A percentile compares a stretch with the other conserved stretches of the same genome.
Evolutionary conservation across 2,329 filamentous ascomycete species (phyloP).

Genomic region (Fusarium illudens): DNA sequence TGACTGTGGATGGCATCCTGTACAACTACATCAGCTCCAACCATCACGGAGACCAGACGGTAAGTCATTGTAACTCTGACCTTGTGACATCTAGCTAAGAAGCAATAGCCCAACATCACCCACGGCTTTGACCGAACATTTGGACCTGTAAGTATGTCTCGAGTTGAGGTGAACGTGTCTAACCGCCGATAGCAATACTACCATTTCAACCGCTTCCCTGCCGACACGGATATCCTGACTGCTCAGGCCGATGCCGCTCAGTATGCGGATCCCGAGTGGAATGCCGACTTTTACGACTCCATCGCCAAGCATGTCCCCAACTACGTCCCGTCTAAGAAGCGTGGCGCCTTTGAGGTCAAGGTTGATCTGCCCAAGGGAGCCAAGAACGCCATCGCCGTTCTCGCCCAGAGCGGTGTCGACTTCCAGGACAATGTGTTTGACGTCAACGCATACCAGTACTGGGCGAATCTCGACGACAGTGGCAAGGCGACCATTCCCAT

Average conservation of each 20-base stretch:
- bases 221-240: conserved; percentile 54
- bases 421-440: conserved; percentile 58
- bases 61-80: not conserved
- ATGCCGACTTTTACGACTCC: conserved; percentile 68
- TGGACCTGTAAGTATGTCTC: conserved; percentile 54
- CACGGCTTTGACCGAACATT: conserved; percentile 72
- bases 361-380: conserved; percentile 62
- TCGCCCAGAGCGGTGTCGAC: conserved; percentile 49
- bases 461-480: conserved; percentile 59
- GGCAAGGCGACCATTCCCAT: conserved; percentile 61
- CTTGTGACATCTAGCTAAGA: conserved; percentile 2
- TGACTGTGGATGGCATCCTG: conserved; percentile 70
- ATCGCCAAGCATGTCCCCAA: conserved; percentile 68
- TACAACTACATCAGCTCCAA: conserved; percentile 72
- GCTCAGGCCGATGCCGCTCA: conserved; percentile 63
- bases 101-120: conserved; percentile 64
- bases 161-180: not conserved
- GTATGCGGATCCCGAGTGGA: conserved; percentile 62
- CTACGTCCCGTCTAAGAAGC: conserved; percentile 61
- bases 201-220: conserved; percentile 66
- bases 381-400: conserved; percentile 61
- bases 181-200: conserved; percentile 57
- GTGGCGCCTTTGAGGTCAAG: conserved; percentile 60
- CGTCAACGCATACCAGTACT: conserved; percentile 68
- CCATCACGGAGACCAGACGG: conserved; percentile 68